Evolutionary conservation across 768 basidiomycete genomes (phyloP).

Genomic region (Mycena olivaceomarginata): DNA sequence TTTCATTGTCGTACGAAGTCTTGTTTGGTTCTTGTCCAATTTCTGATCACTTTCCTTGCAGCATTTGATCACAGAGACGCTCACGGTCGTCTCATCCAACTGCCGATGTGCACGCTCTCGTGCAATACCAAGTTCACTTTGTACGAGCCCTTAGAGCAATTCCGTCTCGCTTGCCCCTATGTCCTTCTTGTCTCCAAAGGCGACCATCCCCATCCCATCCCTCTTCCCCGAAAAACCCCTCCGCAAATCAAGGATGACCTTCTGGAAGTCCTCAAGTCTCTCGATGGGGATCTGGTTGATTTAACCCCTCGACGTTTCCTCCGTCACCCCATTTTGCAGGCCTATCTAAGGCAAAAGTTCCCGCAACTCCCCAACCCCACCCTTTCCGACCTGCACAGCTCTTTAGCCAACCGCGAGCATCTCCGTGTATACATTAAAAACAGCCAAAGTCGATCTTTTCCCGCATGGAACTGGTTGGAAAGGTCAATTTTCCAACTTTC

Average conservation of each 20-base stretch:
- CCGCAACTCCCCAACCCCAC: not conserved
- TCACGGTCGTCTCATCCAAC: not conserved
- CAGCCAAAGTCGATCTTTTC: not conserved
- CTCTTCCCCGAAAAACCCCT: not conserved
- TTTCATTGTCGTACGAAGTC: not conserved
- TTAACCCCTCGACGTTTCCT: slow-evolving; percentile 1
- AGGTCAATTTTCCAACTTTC: not conserved
- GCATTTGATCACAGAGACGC: not conserved
- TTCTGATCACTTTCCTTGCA: not conserved
- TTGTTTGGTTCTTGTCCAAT: not conserved
- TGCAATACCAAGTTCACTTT: not conserved
- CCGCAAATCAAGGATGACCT: not conserved
- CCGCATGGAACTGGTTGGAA: not conserved
- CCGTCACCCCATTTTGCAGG: not conserved
- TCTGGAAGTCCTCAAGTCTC: not conserved
- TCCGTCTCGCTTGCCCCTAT: not conserved
- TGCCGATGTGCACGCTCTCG: not conserved
- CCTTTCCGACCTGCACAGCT: not conserved
- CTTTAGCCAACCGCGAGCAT: slow-evolving; percentile 7
- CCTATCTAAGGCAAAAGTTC: not conserved
- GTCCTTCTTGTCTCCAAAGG: not conserved
- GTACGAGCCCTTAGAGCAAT: not conserved
- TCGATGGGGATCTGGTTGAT: not conserved
- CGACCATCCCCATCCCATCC: not conserved
- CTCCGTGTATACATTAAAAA: not conserved